Conservation (phyloP, 1,284 basidiomycete species). For the Pulveroboletus sp. region DNA sequence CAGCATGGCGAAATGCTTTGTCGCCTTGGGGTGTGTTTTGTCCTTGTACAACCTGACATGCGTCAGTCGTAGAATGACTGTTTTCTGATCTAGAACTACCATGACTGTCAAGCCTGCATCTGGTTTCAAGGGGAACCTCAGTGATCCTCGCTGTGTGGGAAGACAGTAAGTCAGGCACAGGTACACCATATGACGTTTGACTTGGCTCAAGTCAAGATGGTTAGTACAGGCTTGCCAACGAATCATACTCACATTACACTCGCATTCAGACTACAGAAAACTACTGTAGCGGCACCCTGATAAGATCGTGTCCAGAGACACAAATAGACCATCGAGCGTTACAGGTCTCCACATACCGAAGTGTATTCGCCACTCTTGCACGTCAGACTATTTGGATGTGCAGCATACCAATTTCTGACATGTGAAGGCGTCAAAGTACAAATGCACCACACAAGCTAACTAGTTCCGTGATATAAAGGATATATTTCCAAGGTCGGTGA, state of each 20-base stretch:
- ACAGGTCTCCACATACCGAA: not conserved
- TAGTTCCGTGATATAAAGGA: slow-evolving; percentile 11
- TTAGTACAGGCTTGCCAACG: not conserved
- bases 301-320: not conserved
- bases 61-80: not conserved
- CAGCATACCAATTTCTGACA: not conserved
- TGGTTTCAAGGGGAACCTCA: no score
- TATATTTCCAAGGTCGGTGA: not conserved
- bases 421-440: not conserved
- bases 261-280: not conserved
- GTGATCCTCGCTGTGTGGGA: not conserved
- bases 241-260: not conserved
- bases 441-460: not conserved
- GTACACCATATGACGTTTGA: not conserved
- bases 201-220: not conserved
- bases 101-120: no score
- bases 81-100: not conserved
- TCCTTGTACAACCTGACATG: no score
- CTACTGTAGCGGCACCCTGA: not conserved
- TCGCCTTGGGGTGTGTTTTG: no score
- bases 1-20: no score
- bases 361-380: not conserved
- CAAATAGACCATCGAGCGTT: not conserved
- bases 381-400: no score
- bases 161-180: not conserved